Evolutionary conservation across 2,329 filamentous ascomycete genomes (phyloP), one percentile per base, ranked within the genome.

Genomic region (Phialocephala sp.): DNA sequence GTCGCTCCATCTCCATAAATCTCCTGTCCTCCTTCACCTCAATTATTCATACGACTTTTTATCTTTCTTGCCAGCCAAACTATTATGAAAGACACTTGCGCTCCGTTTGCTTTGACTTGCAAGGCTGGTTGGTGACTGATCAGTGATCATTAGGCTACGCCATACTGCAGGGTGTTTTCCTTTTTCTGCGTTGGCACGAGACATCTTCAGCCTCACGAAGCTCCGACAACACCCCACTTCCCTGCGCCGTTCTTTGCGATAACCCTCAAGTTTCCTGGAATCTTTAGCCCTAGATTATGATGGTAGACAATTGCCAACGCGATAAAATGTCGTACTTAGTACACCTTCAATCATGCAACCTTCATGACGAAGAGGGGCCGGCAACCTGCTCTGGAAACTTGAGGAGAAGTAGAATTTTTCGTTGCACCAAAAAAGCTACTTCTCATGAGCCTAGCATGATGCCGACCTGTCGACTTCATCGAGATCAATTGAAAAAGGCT

Each of bases 401-500:
- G 58, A 65, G 59, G 22, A 62, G 62, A 32, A 55, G 62, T 8
- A 56, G 36, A 15, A 54, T 9, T n/a, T 35, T n/a, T 32, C 45
- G 56, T n/a, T 67, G 62, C 59, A 39, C 27, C 52, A 59, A 65
- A 20, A 67, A 59, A 37, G 65, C 65, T 20, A 18, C 37, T 15
- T 45, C 54, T 52, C 36, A 35, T 45, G 20, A 54, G 12, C 59
- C 59, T 6, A 39, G 59, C 27, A 67, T 62, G 41, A 59, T 67
- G 62, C 65, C 65, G 24, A 67, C 59, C 2, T 67, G 65, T 54
- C 41, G 39, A 18, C 47, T 67, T 60, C 65, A 67, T 43, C 59
- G 35, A 60, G 45, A 41, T 60, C 62, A 65, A 50, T 61, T 60
- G 35, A 67, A 60, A 43, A 39, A 37, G 62, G 32, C 36, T 20